Conservation (phyloP, 164 flowering plant species). For the Magnolia sinica region DNA sequence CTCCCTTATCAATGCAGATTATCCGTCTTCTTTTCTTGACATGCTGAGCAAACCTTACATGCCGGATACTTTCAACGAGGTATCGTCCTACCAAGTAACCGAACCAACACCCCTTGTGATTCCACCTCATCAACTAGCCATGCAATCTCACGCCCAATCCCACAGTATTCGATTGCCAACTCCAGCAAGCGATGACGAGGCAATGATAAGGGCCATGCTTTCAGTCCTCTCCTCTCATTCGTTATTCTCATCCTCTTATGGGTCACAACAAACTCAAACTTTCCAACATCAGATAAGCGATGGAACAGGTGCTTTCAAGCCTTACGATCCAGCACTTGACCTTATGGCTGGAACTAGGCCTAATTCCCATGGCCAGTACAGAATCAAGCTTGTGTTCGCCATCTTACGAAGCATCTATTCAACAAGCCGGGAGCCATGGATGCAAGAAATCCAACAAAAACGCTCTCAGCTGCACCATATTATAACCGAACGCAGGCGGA, state of each 20-base stretch:
- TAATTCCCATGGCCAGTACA: constrained; percentile 22
- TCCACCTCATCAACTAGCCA: constrained; percentile 18
- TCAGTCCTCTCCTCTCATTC: constrained; percentile 53
- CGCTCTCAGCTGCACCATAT: constrained; percentile 62
- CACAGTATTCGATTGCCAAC: constrained; percentile 23
- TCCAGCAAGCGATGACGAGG: constrained; percentile 38
- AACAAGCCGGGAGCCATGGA: constrained; percentile 27
- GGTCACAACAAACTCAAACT: background rate
- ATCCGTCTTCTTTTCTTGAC: constrained; percentile 36
- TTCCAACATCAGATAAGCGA: background rate
- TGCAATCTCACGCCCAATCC: constrained; percentile 15
- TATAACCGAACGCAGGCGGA: constrained; percentile 70
- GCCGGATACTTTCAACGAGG: constrained; percentile 11
- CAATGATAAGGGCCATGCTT: constrained; percentile 56
- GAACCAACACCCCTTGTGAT: constrained; percentile 6
- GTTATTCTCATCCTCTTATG: constrained; percentile 23
- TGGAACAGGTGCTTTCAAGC: constrained; percentile 47
- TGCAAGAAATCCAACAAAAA: constrained; percentile 32
- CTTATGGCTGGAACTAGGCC: constrained; percentile 7
- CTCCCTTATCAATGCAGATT: constrained; percentile 52
- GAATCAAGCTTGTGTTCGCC: constrained; percentile 41
- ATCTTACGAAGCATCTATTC: constrained; percentile 34
- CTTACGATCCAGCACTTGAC: constrained; percentile 21
- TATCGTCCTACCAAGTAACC: constrained; percentile 10
- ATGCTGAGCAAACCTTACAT: constrained; percentile 16